Percentiles rank a stretch among this genome's conserved stretches.
Evolutionary conservation across 352 stramenopile genomes (phyloP).

Genomic region (Globisporangium nagaii): DNA sequence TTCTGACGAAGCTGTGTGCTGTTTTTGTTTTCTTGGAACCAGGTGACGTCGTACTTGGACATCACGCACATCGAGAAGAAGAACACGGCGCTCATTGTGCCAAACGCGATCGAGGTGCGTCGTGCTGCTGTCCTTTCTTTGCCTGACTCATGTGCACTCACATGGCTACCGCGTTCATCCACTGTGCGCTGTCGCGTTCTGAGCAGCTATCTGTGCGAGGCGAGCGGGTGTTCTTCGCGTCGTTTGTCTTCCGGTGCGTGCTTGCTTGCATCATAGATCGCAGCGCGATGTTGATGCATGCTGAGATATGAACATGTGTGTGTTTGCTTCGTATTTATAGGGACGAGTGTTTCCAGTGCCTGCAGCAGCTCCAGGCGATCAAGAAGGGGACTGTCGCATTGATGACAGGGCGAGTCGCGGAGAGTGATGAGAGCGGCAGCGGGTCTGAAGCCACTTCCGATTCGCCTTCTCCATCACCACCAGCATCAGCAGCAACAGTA

Average conservation of each 20-base stretch:
- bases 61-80: conserved; percentile 79
- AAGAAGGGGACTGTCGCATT: conserved; percentile 63
- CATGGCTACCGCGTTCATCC: too few relatives aligned
- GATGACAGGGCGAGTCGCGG: conserved; percentile 20
- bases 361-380: conserved; percentile 71
- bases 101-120: conserved; percentile 78
- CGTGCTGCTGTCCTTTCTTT: not conserved
- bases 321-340: conserved; percentile 18
- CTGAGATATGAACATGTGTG: conserved; percentile 1
- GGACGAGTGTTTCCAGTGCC: conserved; percentile 80
- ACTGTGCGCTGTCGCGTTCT: too few relatives aligned
- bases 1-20: too few relatives aligned
- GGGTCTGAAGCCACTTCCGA: conserved; percentile 1
- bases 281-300: not conserved
- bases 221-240: conserved; percentile 77
- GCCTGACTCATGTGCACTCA: not conserved
- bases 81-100: conserved; percentile 79
- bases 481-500: conserved; percentile 1
- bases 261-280: not conserved
- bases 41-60: conserved; percentile 74
- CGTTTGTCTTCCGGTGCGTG: conserved; percentile 75
- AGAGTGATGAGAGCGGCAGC: not conserved
- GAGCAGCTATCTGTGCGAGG: conserved; percentile 57
- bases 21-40: too few relatives aligned
- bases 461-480: not conserved